Evolutionary conservation across 768 basidiomycete genomes (phyloP), one percentile per base, ranked within the genome.

Genomic region (Phanerochaete sordida): DNA sequence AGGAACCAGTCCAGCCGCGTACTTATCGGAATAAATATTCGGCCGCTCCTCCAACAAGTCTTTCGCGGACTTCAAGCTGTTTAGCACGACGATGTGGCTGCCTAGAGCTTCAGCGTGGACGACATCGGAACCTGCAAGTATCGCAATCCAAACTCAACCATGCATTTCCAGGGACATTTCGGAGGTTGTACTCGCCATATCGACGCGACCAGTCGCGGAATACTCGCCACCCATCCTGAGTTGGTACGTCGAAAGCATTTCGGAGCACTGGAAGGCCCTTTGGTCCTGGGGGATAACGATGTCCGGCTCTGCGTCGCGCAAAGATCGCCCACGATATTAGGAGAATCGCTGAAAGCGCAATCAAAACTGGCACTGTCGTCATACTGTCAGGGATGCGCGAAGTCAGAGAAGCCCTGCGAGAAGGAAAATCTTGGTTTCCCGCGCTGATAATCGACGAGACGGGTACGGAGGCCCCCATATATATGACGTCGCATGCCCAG

Each of bases 11-110:
- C 19, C 6, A 9, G 8, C 39, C 33, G n/a, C 46, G 3, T 12
- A 49, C 45, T 39, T 54, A 35, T 60, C 58, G 9, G 66, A 65
- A 48, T 65, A 68, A 8, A 68, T 49, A 16, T 63, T 23, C 5
- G 69, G 65, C 15, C 66, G 63, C 51, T 62, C 65, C 16, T 72
- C 67, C n/a, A 73, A 61, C 12, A 73, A 60, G 2, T 73, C 72
- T 8, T 57, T 53, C 2, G 65, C 66, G 23, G 67, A 62, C 30
- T 65, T 55, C 8, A 53, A 27, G 1, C 68, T 64, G 47, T 69
- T 70, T 26, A 71, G 33, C 26, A 72, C 31, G 8, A 69, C 31
- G 7, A 69, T 35, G 23, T 56, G 60, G 16, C 56, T 57, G 1
- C 68, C 66, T 11, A 66, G 26, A 9, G 68, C 30, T 26, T 69